Evolutionary conservation across 1,284 basidiomycete species (phyloP), one percentile per base, ranked within the genome.

Genomic region (Ustilago sp.): DNA sequence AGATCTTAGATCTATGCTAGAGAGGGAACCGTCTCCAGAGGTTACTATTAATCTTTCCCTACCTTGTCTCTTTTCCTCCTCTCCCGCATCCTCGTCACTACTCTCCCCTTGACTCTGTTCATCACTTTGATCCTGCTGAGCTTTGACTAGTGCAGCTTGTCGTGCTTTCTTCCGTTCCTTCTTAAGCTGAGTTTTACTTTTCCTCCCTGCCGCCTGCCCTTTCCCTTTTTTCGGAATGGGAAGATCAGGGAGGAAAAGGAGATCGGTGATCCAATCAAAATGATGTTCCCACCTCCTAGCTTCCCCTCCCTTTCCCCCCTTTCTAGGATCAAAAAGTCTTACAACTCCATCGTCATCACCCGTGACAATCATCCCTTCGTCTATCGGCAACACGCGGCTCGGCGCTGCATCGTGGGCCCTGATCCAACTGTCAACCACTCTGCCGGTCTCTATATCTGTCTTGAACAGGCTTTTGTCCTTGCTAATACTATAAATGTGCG

Each of bases 321-420:
- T 89, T 56, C 94, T 89, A 19, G 92, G 90, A 86, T 98, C 95
- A 95, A 95, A 98, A 34, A 98, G 89, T 88, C 95, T 95, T 83
- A 98, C 91, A 4, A 95, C 91, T 43, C 95, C 95, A 66, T 96
- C 94, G 84, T 98, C 95, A 82, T 97, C 95, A 19, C 95, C 95
- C 3, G 93, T 94, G 15, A 91, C 91, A 15, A 96, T 86, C 68
- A 94, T 87, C 83, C 91, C 89, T 3, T 65, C 57, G 47, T 95
- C 95, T 65, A 98, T 92, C 6, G 95, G 90, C 35, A 92, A 90
- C 61, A 94, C 94, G 87, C 61, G 43, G 11, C 81, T 83, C 8
- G 84, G 84, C 3, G 82, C 82, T 2, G 80, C 94, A 92, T 93
- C 92, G 84, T 98, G 94, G 2, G 91, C 93, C 66, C 88, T 89